Base-by-base conservation (phyloP, 1,139 yeast species). In the Blastobotrys niveus region DNA sequence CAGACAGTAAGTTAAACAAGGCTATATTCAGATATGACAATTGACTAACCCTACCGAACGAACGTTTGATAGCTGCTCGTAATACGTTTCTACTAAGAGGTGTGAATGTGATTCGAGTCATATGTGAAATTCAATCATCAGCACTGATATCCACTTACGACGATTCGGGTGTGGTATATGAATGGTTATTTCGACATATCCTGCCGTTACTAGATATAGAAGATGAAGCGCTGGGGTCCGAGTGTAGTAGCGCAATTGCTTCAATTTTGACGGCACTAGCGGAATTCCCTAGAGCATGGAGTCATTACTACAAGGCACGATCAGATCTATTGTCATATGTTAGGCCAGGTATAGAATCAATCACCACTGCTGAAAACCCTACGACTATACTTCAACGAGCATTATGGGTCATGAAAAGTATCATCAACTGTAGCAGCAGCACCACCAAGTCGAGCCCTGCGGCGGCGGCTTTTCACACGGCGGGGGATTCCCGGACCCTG, bases 1-100 rank as follows among this genome's bases (percentile, higher is more conserved):
- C 12, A 24, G 27, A 8, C 8, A 8, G 27, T 12, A 12, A 8
- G 27, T 8, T 12, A 8, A 24, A 24, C 27, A 8, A 24, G 27
- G 12, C 12, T 24, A 24, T 24, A 12, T 12, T n/a, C n/a, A n/a
- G n/a, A n/a, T n/a, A n/a, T n/a, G n/a, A n/a, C n/a, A n/a, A n/a
- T n/a, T n/a, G n/a, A n/a, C n/a, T n/a, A n/a, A n/a, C n/a, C n/a
- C n/a, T n/a, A n/a, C n/a, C n/a, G n/a, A n/a, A n/a, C n/a, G n/a
- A n/a, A n/a, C n/a, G n/a, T n/a, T n/a, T 24, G 27, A 14, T 25
- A 39, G 43, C 32, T 8, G 17, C 17, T 9, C 38, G 24, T 12
- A 39, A 39, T 26, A 17, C 3, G 20, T 35, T 41, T 17, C 24
- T 41, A 20, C 8, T 41, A 2, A 20, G 31, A 8, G 44, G 44